Percentiles rank a stretch among this genome's conserved stretches.
Evolutionary conservation across 176 grass and related monocot genomes (phyloP).

Genomic region (Triticum monococcum): DNA sequence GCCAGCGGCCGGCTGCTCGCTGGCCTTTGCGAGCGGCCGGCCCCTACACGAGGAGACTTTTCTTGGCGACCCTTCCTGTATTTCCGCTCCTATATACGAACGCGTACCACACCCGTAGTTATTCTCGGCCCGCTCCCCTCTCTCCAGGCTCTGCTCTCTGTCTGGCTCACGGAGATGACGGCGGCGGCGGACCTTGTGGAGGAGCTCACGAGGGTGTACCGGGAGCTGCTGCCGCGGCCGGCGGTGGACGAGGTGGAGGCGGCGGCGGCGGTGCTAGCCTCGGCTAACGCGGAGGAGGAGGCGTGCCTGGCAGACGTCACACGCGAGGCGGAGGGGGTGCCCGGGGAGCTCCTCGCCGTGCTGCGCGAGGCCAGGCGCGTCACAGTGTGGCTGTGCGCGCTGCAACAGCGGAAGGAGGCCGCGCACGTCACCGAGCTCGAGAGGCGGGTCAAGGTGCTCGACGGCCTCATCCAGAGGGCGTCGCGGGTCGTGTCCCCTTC

Average conservation of each 20-base stretch:
- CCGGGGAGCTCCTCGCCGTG: slow-evolving; percentile 64
- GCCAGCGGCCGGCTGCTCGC: too few species aligned
- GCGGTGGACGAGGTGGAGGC: slow-evolving; percentile 75
- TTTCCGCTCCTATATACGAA: slow-evolving; percentile 15
- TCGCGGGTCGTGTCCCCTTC: slow-evolving; percentile 44
- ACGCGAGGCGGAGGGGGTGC: slow-evolving; percentile 30
- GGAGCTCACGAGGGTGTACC: slow-evolving; percentile 68
- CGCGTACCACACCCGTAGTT: background rate
- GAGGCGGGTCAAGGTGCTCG: slow-evolving; percentile 64
- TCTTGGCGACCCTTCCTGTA: background rate
- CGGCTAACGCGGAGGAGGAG: slow-evolving; percentile 63
- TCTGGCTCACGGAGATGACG: background rate
- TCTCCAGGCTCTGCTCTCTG: background rate
- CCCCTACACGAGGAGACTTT: background rate
- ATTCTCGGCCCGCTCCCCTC: background rate
- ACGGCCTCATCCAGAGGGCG: slow-evolving; percentile 77
- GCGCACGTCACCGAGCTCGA: slow-evolving; percentile 74
- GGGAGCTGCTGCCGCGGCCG: slow-evolving; percentile 68
- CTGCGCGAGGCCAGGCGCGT: slow-evolving; percentile 71
- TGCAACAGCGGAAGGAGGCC: slow-evolving; percentile 84
- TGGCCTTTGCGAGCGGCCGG: too few species aligned
- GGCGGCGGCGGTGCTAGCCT: slow-evolving; percentile 62
- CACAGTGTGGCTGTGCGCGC: slow-evolving; percentile 44
- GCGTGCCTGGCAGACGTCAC: slow-evolving; percentile 51
- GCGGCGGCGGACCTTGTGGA: slow-evolving; percentile 46